Evolutionary conservation across 495 filamentous ascomycete genomes (phyloP).

Genomic region (Cercophora samala): DNA sequence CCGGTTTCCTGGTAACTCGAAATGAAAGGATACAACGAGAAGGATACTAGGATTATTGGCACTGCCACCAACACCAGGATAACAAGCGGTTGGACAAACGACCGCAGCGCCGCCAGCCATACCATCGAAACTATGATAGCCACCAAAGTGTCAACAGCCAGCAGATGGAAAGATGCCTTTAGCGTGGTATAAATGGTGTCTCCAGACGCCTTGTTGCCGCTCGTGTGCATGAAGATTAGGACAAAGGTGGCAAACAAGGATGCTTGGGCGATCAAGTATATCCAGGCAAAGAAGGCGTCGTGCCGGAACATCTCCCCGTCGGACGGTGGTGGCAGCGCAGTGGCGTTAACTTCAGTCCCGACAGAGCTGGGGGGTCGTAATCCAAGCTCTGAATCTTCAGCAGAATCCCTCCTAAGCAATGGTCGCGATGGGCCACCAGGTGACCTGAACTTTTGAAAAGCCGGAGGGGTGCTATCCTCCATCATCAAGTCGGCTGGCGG

Average conservation of each 20-base stretch:
- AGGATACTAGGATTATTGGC: conserved; percentile 77
- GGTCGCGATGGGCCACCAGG: conserved; percentile 25
- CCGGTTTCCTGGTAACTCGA: conserved; percentile 76
- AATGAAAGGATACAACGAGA: conserved; percentile 86
- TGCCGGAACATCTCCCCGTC: conserved; percentile 57
- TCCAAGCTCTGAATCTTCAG: conserved; percentile 31
- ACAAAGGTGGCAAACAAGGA: conserved; percentile 82
- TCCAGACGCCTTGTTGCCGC: conserved; percentile 55
- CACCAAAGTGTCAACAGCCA: conserved; percentile 88
- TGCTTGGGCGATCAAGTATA: conserved; percentile 81
- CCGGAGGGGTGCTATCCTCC: conserved; percentile 70
- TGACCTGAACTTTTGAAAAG: conserved; percentile 76
- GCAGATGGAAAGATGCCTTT: conserved; percentile 78
- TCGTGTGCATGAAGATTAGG: conserved; percentile 82
- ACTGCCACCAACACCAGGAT: conserved; percentile 76
- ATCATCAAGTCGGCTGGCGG: conserved; percentile 58
- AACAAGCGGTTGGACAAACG: conserved; percentile 78
- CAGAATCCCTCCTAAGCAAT: conserved; percentile 26
- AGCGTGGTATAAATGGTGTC: conserved; percentile 94
- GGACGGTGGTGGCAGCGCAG: conserved; percentile 22
- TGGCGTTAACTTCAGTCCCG: conserved; percentile 22
- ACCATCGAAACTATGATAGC: conserved; percentile 80
- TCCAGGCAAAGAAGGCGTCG: conserved; percentile 86
- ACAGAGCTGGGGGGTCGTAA: conserved; percentile 24
- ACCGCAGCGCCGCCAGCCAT: conserved; percentile 85